Conservation (phyloP, 805 yeast genomes). For the Kluyveromyces wickerhamii region DNA sequence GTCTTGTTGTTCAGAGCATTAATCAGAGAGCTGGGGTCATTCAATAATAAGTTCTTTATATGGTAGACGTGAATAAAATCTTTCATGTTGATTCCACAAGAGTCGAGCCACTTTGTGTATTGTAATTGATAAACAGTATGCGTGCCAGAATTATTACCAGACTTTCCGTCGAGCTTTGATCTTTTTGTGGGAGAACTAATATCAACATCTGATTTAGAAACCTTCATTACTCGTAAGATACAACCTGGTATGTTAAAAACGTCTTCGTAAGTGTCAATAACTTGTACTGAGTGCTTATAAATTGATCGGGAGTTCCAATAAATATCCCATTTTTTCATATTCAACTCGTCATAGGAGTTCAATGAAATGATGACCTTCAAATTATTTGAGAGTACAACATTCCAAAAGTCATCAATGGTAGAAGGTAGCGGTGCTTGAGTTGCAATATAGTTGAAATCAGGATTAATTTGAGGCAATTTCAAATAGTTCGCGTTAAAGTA, state of each 20-base stretch:
- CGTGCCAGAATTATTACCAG: constrained; percentile 11
- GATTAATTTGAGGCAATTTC: constrained; percentile 33
- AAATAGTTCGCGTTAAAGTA: constrained; percentile 87
- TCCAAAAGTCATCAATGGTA: constrained; percentile 88
- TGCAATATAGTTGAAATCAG: constrained; percentile 53
- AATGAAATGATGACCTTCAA: constrained; percentile 69
- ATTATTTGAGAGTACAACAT: constrained; percentile 56
- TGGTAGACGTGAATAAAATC: constrained; percentile 27
- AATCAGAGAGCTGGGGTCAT: constrained; percentile 11
- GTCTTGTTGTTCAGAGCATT: constrained; percentile 11
- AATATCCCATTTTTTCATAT: constrained; percentile 70
- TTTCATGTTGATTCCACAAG: constrained; percentile 46
- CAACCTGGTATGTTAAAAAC: constrained; percentile 27
- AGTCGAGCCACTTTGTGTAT: constrained; percentile 77
- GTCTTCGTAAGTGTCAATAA: constrained; percentile 24
- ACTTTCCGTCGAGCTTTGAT: constrained; percentile 10
- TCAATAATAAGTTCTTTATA: constrained; percentile 25
- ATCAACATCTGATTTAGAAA: constrained; percentile 9
- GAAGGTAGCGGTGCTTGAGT: constrained; percentile 80
- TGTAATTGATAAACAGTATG: constrained; percentile 63
- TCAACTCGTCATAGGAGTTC: constrained; percentile 67
- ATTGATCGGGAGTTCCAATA: constrained; percentile 61
- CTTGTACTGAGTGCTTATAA: constrained; percentile 29
- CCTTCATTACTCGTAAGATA: constrained; percentile 27
- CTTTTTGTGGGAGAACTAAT: background rate